Conservation (phyloP, 768 basidiomycete genomes). For the Leccinum uliginosum region DNA sequence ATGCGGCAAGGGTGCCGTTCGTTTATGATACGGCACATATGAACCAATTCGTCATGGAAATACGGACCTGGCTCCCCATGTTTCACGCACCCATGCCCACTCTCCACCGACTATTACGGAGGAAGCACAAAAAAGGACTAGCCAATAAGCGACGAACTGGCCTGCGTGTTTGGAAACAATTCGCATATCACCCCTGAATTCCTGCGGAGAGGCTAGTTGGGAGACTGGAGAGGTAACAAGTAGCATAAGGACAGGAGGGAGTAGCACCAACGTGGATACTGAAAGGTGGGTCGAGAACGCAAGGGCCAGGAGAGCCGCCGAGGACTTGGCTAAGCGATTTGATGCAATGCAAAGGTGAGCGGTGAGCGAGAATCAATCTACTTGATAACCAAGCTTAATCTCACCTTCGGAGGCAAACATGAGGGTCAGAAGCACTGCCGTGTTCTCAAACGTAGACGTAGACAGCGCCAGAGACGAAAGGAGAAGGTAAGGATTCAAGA, state of each 20-base stretch:
- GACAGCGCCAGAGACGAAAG: conserved; percentile 78
- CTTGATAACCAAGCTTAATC: conserved; percentile 5
- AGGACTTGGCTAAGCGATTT: conserved; percentile 45
- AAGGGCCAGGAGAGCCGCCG: conserved; percentile 58
- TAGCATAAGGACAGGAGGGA: conserved; percentile 64
- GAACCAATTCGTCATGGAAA: background rate
- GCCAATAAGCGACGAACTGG: conserved; percentile 51
- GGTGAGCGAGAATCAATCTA: background rate
- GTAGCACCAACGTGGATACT: conserved; percentile 61
- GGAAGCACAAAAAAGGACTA: conserved; percentile 38
- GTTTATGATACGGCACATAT: background rate
- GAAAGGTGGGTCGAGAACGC: conserved; percentile 72
- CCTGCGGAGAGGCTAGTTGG: conserved; percentile 57
- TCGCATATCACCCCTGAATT: conserved; percentile 18
- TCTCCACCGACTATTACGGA: conserved; percentile 58
- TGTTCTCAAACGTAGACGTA: conserved; percentile 79
- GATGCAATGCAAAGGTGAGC: background rate
- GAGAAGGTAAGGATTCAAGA: conserved; percentile 86
- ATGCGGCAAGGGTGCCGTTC: background rate
- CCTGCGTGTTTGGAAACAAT: conserved; percentile 27
- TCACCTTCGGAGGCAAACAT: conserved; percentile 68
- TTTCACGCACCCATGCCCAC: conserved; percentile 66
- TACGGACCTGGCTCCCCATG: conserved; percentile 79
- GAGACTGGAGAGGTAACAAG: conserved; percentile 60
- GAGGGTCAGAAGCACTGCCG: conserved; percentile 59